These are phyloP conservation scores for Dactylis glomerata DNA, from an alignment of 176 grass and related monocot genomes.

Conservation along the genomic window DNA sequence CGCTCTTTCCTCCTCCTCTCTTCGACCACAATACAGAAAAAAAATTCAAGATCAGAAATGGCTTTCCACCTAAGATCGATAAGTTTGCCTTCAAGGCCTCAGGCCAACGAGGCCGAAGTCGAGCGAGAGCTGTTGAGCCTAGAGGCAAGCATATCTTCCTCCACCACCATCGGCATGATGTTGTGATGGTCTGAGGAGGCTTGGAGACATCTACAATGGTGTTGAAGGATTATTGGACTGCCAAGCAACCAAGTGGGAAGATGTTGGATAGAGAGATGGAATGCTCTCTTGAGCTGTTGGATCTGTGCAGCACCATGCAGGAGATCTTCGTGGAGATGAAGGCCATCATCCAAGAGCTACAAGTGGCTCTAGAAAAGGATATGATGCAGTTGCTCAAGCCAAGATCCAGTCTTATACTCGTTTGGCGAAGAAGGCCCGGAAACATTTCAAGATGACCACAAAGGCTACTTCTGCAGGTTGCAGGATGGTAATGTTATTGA, in stretches of 20 bases:
- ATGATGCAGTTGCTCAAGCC: not conserved
- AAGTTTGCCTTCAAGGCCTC: constrained; percentile 31
- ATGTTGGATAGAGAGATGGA: constrained; percentile 32
- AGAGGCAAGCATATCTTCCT: constrained; percentile 15
- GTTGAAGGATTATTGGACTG: not conserved
- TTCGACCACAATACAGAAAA: not conserved
- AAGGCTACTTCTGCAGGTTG: not conserved
- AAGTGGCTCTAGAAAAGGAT: constrained; percentile 30
- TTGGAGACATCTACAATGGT: constrained; percentile 26
- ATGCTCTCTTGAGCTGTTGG: constrained; percentile 25
- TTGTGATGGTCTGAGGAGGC: not conserved
- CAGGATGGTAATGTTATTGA: constrained; percentile 9
- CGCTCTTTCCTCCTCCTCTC: not conserved
- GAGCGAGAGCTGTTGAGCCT: constrained; percentile 14
- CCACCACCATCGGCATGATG: not conserved
- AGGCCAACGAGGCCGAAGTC: not conserved
- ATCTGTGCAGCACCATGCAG: constrained; percentile 28
- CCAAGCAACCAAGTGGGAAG: constrained; percentile 15
- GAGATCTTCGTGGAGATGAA: constrained; percentile 28
- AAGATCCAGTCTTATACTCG: constrained; percentile 23
- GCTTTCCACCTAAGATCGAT: constrained; percentile 16
- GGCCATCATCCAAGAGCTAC: constrained; percentile 18
- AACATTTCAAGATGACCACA: constrained; percentile 3
- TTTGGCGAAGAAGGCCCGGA: constrained; percentile 27
- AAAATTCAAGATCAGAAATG: not conserved